These are phyloP conservation scores for Candida tallmaniae DNA, from an alignment of 805 yeast species.

Conservation along the genomic window DNA sequence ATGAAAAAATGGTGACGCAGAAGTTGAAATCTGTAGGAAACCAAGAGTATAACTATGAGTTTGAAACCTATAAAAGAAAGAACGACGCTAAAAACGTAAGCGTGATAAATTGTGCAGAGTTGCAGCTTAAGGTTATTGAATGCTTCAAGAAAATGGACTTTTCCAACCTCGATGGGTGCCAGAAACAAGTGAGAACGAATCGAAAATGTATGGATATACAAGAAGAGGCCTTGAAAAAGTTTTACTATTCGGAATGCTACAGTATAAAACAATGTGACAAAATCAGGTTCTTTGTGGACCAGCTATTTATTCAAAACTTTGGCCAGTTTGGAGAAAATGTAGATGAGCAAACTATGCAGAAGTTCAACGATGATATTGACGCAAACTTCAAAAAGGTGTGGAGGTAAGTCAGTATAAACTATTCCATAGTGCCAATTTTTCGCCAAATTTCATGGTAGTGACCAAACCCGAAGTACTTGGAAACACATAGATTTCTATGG, in stretches of 20 bases:
- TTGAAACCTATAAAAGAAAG: slow-evolving; percentile 26
- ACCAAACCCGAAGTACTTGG: slow-evolving; percentile 76
- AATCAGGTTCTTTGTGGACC: slow-evolving; percentile 33
- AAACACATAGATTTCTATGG: slow-evolving; percentile 46
- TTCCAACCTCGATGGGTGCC: slow-evolving; percentile 24
- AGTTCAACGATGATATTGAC: slow-evolving; percentile 28
- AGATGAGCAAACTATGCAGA: slow-evolving; percentile 20
- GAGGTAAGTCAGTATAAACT: slow-evolving; percentile 27
- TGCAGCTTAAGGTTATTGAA: slow-evolving; percentile 31
- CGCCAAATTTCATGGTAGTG: slow-evolving; percentile 40
- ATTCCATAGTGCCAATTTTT: slow-evolving; percentile 48
- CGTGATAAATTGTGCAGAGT: slow-evolving; percentile 36
- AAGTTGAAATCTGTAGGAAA: slow-evolving; percentile 18
- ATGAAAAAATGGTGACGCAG: slow-evolving; percentile 23
- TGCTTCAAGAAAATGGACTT: slow-evolving; percentile 32
- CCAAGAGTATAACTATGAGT: slow-evolving; percentile 19
- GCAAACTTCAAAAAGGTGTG: slow-evolving; percentile 27
- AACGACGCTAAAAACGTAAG: slow-evolving; percentile 23
- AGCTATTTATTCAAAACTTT: slow-evolving; percentile 29
- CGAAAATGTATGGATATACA: slow-evolving; percentile 33
- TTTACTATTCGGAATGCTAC: slow-evolving; percentile 35
- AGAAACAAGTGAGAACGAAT: slow-evolving; percentile 22
- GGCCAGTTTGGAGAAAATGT: slow-evolving; percentile 33
- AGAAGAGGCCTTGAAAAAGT: slow-evolving; percentile 25
- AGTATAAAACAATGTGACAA: slow-evolving; percentile 30